phyloP scores from a whole-genome alignment of 192 early-diverging fungal genomes.

The Globomyces pollinis-pini region DNA sequence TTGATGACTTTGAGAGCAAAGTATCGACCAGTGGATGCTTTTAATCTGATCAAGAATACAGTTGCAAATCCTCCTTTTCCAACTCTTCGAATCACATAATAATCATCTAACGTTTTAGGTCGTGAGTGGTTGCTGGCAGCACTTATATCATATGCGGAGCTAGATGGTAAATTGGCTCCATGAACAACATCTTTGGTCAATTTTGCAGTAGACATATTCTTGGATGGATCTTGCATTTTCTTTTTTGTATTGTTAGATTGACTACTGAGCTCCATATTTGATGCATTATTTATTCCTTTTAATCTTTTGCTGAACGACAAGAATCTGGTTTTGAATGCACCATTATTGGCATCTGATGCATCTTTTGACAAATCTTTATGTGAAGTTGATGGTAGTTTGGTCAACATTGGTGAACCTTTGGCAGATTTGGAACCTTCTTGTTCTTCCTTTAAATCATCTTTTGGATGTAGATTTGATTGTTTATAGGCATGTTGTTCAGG shows the following conservation, averaged over 20 bases:
- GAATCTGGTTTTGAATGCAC: not conserved
- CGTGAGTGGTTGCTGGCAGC: conserved; percentile 19
- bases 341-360: not conserved
- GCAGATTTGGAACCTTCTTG: no score
- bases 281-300: conserved; percentile 2
- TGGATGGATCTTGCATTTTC: not conserved
- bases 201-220: conserved; percentile 1
- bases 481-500: no score
- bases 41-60: conserved; percentile 40
- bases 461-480: no score
- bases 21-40: conserved; percentile 40
- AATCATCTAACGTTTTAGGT: conserved; percentile 39
- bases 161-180: not conserved
- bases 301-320: conserved; percentile 12
- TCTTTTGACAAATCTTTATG: not conserved
- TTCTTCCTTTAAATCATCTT: no score
- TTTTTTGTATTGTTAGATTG: conserved; percentile 6
- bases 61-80: conserved; percentile 51
- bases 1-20: conserved; percentile 53
- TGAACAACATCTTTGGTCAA: not conserved
- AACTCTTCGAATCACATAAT: conserved; percentile 36
- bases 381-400: not conserved
- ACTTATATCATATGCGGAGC: conserved; percentile 43
- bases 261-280: not conserved
- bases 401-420: no score